Conservation (phyloP, 495 filamentous ascomycete genomes). For the Aspergillus bertholletiae region DNA sequence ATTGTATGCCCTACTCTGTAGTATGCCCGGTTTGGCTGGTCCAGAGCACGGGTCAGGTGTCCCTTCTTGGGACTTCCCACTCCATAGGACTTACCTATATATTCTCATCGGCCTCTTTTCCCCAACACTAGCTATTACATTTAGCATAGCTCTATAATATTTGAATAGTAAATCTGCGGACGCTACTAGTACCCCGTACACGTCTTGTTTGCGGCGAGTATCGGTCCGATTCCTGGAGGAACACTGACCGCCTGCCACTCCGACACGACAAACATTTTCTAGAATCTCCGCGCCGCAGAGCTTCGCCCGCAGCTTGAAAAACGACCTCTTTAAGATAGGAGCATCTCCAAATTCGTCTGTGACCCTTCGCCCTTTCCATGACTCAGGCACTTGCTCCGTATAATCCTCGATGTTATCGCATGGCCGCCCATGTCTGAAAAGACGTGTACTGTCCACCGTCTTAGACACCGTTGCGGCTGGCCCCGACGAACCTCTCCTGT, state of each 20-base stretch:
- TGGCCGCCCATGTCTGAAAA: conserved; percentile 39
- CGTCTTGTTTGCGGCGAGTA: neutral
- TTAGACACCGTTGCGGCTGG: conserved; percentile 35
- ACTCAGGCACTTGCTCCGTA: conserved; percentile 13
- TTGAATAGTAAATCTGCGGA: neutral
- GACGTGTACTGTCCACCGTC: conserved; percentile 33
- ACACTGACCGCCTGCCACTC: conserved; percentile 1
- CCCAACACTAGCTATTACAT: neutral
- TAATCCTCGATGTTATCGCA: conserved; percentile 37
- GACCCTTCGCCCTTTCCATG: conserved; percentile 10
- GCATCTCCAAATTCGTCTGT: neutral
- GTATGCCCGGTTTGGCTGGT: neutral
- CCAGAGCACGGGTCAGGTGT: neutral
- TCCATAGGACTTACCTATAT: neutral
- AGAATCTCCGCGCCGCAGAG: neutral
- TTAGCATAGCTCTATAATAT: neutral
- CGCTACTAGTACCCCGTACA: too few species aligned
- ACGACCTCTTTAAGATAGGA: neutral
- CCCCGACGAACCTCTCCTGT: conserved; percentile 40
- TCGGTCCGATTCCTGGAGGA: neutral
- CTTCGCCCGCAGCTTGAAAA: conserved; percentile 5
- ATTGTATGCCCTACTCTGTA: neutral
- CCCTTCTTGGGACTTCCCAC: neutral
- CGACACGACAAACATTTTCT: conserved; percentile 19
- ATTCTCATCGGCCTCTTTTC: neutral